Conservation (phyloP, 495 filamentous ascomycete species). For the Astrocystis sublimbata region DNA sequence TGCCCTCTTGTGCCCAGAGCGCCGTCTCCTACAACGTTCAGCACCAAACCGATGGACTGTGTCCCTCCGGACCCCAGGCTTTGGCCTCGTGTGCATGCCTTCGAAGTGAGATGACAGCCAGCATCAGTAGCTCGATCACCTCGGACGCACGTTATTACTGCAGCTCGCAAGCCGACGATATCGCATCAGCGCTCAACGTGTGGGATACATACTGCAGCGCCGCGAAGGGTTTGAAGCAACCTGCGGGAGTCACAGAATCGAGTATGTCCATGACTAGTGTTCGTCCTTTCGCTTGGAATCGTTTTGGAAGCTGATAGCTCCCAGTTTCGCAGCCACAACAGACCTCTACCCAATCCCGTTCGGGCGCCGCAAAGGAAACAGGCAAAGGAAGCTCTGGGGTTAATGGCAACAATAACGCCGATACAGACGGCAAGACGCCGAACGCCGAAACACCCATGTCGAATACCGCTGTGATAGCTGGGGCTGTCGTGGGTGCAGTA, state of each 20-base stretch:
- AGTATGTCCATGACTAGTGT: conserved; percentile 20
- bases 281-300: not conserved
- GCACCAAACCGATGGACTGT: conserved; percentile 39
- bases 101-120: conserved; percentile 44
- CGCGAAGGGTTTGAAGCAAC: conserved; percentile 38
- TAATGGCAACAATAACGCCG: not conserved
- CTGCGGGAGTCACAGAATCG: conserved; percentile 41
- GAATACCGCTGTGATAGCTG: conserved; percentile 35
- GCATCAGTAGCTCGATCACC: conserved; percentile 38
- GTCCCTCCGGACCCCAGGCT: conserved; percentile 43
- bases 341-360: conserved; percentile 25
- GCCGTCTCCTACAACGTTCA: conserved; percentile 44
- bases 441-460: conserved; percentile 11
- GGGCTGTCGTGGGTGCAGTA: conserved; percentile 40
- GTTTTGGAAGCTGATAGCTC: conserved; percentile 12
- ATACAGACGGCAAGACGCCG: conserved; percentile 1
- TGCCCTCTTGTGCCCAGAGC: conserved; percentile 45
- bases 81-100: conserved; percentile 53
- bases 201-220: conserved; percentile 52
- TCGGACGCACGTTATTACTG: conserved; percentile 44
- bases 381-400: conserved; percentile 8
- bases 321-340: conserved; percentile 19
- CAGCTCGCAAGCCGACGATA: conserved; percentile 44
- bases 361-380: conserved; percentile 22
- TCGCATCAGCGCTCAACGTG: conserved; percentile 46